These are phyloP conservation scores for Penicillium canariense DNA, from an alignment of 495 filamentous ascomycete species.

Conservation along the genomic window DNA sequence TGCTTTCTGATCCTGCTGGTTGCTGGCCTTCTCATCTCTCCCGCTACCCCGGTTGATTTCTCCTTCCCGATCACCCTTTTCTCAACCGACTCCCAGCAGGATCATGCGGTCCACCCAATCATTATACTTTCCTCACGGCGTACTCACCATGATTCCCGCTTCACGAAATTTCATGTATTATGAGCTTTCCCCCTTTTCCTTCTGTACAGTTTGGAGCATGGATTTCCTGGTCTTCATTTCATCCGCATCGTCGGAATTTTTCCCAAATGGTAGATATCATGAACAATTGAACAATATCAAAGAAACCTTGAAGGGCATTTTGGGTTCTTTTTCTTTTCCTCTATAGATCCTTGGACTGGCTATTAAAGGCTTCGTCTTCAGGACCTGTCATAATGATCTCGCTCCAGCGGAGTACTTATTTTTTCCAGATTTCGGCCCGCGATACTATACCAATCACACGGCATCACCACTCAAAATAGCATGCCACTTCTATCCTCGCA, in stretches of 20 bases:
- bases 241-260: neutral
- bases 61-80: neutral
- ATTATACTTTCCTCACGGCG: neutral
- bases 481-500: too few relatives aligned
- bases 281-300: neutral
- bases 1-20: neutral
- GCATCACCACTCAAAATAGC: too few relatives aligned
- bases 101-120: neutral
- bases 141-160: neutral
- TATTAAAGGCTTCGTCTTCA: too few relatives aligned
- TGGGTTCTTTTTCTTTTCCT: too few relatives aligned
- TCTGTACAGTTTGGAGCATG: neutral
- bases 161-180: neutral
- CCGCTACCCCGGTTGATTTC: neutral
- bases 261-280: neutral
- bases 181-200: neutral
- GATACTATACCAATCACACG: neutral
- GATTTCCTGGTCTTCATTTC: neutral
- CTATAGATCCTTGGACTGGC: too few relatives aligned
- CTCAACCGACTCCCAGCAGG: neutral
- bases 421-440: neutral
- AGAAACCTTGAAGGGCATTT: neutral
- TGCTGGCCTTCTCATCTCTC: neutral
- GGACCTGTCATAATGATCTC: too few relatives aligned
- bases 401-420: too few relatives aligned